Percentiles rank a stretch among this genome's conserved stretches.
Conservation (phyloP, 2,329 filamentous ascomycete genomes). For the Epicoccum nigrum region DNA sequence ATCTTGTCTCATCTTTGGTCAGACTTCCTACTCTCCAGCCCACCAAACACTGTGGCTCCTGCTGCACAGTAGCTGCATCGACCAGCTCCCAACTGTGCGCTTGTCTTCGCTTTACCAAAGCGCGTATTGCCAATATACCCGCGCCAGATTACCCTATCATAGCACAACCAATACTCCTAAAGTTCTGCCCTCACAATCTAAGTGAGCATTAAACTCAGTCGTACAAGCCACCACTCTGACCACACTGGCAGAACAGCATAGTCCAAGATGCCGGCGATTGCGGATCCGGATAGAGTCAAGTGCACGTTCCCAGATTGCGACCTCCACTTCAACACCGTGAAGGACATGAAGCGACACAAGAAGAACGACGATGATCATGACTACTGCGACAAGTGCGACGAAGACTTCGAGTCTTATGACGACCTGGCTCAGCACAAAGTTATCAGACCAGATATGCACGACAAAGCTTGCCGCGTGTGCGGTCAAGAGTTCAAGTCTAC, state of each 20-base stretch:
- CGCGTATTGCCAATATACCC: too few species aligned
- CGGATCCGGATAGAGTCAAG: conserved; percentile 24
- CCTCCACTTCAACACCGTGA: conserved; percentile 52
- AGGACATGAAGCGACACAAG: conserved; percentile 61
- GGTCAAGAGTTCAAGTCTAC: conserved; percentile 61
- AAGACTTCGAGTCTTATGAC: conserved; percentile 54
- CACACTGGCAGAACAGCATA: neutral
- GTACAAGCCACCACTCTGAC: neutral
- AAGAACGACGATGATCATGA: conserved; percentile 50
- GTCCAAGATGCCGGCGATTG: conserved; percentile 28
- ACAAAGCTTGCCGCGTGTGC: conserved; percentile 63
- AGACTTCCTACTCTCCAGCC: too few species aligned
- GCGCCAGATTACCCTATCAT: too few species aligned
- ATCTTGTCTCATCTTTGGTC: too few species aligned
- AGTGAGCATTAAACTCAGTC: too few species aligned
- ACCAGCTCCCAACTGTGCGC: too few species aligned
- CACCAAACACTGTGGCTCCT: too few species aligned
- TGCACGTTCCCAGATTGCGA: conserved; percentile 57
- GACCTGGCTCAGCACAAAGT: conserved; percentile 57
- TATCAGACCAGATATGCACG: conserved; percentile 44
- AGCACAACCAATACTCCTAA: too few species aligned
- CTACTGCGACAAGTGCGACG: conserved; percentile 55
- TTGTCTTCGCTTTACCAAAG: too few species aligned
- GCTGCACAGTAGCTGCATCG: too few species aligned
- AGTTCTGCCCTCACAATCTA: too few species aligned